Evolutionary conservation across 1,284 basidiomycete genomes (phyloP).

Genomic region (Sphagnurus paluster): DNA sequence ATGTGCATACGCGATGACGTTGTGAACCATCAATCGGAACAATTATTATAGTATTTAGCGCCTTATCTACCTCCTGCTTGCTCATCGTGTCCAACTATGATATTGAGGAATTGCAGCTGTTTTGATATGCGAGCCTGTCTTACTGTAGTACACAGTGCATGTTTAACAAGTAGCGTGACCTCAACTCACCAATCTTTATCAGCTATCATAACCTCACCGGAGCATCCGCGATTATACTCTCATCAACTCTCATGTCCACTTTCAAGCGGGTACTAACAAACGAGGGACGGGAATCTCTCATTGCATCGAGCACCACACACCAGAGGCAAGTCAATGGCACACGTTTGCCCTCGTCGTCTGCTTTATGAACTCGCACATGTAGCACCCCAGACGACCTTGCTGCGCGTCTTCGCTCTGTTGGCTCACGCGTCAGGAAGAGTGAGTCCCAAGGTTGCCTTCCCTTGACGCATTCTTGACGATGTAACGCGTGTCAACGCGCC

Average conservation of each 20-base stretch:
- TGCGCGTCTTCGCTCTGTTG: slow-evolving; percentile 44
- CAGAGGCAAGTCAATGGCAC: slow-evolving; percentile 15
- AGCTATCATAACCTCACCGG: too few species aligned
- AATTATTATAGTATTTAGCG: too few species aligned
- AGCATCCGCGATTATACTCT: too few species aligned
- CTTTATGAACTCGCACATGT: slow-evolving; percentile 9
- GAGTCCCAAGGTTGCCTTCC: slow-evolving; percentile 18
- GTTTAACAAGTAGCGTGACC: too few species aligned
- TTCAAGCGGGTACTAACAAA: slow-evolving; percentile 47
- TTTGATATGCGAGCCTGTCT: too few species aligned
- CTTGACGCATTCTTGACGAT: slow-evolving; percentile 8
- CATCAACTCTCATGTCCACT: slow-evolving; percentile 21
- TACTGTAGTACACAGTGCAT: too few species aligned
- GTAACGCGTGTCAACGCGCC: slow-evolving; percentile 28
- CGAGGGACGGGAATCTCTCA: slow-evolving; percentile 32
- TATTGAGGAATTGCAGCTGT: too few species aligned
- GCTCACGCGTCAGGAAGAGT: slow-evolving; percentile 52
- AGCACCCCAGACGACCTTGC: slow-evolving; percentile 43
- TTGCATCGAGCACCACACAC: slow-evolving; percentile 26
- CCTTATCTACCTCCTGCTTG: too few species aligned
- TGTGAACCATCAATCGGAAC: slow-evolving; percentile 18
- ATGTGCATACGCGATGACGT: too few species aligned
- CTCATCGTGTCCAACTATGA: too few species aligned
- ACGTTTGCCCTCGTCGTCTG: background rate
- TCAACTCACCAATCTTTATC: too few species aligned